Evolutionary conservation across 2,329 filamentous ascomycete genomes (phyloP), one percentile per base, ranked within the genome.

Genomic region (Aspergillus ustus): DNA sequence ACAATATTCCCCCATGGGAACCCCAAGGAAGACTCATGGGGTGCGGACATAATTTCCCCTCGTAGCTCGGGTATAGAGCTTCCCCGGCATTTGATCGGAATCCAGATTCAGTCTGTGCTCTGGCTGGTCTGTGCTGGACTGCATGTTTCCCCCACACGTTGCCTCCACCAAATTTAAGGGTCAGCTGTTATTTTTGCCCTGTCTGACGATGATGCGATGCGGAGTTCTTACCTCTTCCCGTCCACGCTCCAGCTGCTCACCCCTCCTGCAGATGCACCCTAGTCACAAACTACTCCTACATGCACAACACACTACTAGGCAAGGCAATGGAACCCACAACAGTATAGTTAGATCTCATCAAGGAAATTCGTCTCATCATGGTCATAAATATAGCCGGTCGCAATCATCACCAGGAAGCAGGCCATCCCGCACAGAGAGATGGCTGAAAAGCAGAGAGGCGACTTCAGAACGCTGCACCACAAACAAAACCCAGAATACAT

Each of bases 331-430:
- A 63, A 63, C 53, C 57, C 60, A 66, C 60, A 66, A 62, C 63
- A 65, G 31, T 68, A 66, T 67, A 64, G 58, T 50, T 58, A 60
- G 60, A 53, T 59, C 60, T 68, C 64, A 50, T 67, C 22, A 60
- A 74, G 69, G 65, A 74, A 67, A 75, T 75, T 75, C 73, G 73
- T 75, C 65, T 70, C 70, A 71, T 75, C 73, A 72, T 75, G 69
- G 73, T 75, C 73, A 65, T 65, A 70, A 70, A 67, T 68, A 66
- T 67, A 67, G 65, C 61, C 66, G 62, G 63, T 56, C 56, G 49
- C 49, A 66, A 67, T 57, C 69, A 67, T 63, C 63, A 61, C 63
- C 56, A 61, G 59, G 61, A 50, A 61, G 60, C 51, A 67, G 67
- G 62, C 62, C 66, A 63, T 66, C 58, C 50, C 55, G 49, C 62